These are phyloP conservation scores for Crepidotus variabilis DNA, from an alignment of 768 basidiomycete genomes.

Conservation along the genomic window DNA sequence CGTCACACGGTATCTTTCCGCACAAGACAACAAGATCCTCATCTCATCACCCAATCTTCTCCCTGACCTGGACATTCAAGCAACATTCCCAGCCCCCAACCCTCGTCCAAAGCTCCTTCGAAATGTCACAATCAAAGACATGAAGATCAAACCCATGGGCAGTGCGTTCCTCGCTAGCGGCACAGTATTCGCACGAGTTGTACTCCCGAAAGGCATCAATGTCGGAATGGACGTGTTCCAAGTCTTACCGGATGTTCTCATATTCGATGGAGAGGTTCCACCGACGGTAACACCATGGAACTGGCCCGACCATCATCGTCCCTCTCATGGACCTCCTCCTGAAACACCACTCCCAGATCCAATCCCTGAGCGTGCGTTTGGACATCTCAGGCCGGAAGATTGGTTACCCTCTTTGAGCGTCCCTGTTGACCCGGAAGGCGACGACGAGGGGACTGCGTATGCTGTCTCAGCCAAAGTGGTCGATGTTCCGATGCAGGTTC, in stretches of 20 bases:
- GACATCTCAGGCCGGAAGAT: conserved; percentile 63
- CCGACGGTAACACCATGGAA: conserved; percentile 8
- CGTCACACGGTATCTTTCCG: conserved; percentile 62
- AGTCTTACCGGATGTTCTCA: conserved; percentile 71
- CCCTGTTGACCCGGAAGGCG: conserved; percentile 37
- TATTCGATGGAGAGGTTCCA: conserved; percentile 72
- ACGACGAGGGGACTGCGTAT: conserved; percentile 42
- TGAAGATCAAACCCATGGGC: conserved; percentile 53
- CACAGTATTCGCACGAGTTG: conserved; percentile 57
- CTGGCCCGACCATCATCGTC: neutral
- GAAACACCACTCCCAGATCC: conserved; percentile 59
- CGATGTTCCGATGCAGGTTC: conserved; percentile 73
- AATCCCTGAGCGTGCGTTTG: conserved; percentile 70
- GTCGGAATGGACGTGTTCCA: conserved; percentile 58
- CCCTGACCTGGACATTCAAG: conserved; percentile 40
- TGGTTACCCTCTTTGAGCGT: conserved; percentile 54
- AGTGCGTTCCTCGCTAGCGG: conserved; percentile 64
- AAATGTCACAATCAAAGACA: conserved; percentile 70
- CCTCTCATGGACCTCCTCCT: conserved; percentile 27
- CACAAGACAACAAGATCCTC: conserved; percentile 49
- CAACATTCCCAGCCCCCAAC: conserved; percentile 62
- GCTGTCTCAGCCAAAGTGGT: conserved; percentile 61
- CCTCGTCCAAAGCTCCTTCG: conserved; percentile 64
- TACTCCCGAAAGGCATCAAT: conserved; percentile 68
- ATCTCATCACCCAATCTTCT: conserved; percentile 51